Conservation (phyloP, 768 basidiomycete species). For the Suillus spraguei region DNA sequence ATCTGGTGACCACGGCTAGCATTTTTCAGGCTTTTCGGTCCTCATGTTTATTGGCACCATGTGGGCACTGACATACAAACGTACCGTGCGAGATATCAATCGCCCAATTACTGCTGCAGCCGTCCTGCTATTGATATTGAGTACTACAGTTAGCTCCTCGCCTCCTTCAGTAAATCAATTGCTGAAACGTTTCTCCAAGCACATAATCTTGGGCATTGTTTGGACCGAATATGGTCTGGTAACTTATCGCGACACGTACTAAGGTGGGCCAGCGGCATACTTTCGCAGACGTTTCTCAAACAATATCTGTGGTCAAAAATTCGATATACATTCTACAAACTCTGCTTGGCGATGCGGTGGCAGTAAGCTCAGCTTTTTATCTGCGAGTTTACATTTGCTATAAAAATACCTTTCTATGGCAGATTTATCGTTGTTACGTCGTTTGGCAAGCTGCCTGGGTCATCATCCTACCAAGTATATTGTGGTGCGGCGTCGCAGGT, state of each 20-base stretch:
- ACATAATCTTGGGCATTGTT: constrained; percentile 17
- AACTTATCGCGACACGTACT: constrained; percentile 18
- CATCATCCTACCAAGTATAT: constrained; percentile 13
- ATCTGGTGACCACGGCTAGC: background rate
- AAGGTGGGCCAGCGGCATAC: constrained; percentile 26
- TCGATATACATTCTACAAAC: constrained; percentile 20
- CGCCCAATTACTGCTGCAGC: constrained; percentile 20
- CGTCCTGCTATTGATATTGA: constrained; percentile 21
- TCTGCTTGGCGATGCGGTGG: constrained; percentile 13
- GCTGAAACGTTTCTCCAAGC: constrained; percentile 8
- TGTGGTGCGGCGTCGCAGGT: constrained; percentile 15
- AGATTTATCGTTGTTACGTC: constrained; percentile 21
- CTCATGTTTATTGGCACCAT: background rate
- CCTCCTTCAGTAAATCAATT: background rate
- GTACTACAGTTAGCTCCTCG: constrained; percentile 20
- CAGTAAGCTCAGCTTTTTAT: background rate
- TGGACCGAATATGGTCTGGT: constrained; percentile 24
- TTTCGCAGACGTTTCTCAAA: constrained; percentile 17
- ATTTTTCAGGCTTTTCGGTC: background rate
- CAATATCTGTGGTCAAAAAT: constrained; percentile 27
- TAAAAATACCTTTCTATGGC: background rate
- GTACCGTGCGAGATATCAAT: constrained; percentile 10
- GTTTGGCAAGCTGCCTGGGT: constrained; percentile 18
- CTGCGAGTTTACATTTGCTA: background rate
- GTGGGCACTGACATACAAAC: background rate